Conservation (phyloP, 1,284 basidiomycete species). For the Ganoderma meredithae region DNA sequence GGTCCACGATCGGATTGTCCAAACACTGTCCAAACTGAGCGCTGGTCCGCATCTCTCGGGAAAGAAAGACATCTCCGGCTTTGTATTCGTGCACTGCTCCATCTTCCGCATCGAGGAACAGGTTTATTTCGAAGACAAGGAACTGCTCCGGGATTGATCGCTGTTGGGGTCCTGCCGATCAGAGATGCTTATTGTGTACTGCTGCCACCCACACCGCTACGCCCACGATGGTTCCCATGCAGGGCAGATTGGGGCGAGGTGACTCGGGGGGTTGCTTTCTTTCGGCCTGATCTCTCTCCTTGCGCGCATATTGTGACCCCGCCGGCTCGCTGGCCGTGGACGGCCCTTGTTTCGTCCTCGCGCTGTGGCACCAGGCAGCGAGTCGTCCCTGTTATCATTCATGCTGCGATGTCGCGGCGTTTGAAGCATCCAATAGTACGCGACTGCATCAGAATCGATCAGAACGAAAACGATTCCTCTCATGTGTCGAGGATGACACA, state of each 20-base stretch:
- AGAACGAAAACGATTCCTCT: not conserved
- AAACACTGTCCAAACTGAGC: not conserved
- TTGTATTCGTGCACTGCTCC: not conserved
- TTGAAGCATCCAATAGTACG: not conserved
- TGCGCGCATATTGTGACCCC: not conserved
- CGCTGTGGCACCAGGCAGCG: not conserved
- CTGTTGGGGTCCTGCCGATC: not conserved
- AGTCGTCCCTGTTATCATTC: constrained; percentile 1
- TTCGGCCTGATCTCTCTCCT: not conserved
- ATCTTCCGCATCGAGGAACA: not conserved
- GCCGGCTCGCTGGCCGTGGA: not conserved
- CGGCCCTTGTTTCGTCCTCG: not conserved
- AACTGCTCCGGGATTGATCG: constrained; percentile 1
- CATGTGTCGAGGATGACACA: not conserved
- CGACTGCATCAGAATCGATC: not conserved
- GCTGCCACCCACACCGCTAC: not conserved
- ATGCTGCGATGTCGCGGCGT: not conserved
- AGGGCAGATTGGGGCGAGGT: not conserved
- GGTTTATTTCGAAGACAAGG: not conserved
- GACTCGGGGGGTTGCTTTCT: not conserved
- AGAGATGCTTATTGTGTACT: not conserved
- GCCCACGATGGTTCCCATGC: not conserved
- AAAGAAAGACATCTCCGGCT: not conserved
- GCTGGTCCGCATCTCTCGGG: constrained; percentile 3
- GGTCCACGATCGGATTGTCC: not conserved